phyloP scores from a whole-genome alignment of 2,329 filamentous ascomycete genomes.

The Coniochaeta sp. region DNA sequence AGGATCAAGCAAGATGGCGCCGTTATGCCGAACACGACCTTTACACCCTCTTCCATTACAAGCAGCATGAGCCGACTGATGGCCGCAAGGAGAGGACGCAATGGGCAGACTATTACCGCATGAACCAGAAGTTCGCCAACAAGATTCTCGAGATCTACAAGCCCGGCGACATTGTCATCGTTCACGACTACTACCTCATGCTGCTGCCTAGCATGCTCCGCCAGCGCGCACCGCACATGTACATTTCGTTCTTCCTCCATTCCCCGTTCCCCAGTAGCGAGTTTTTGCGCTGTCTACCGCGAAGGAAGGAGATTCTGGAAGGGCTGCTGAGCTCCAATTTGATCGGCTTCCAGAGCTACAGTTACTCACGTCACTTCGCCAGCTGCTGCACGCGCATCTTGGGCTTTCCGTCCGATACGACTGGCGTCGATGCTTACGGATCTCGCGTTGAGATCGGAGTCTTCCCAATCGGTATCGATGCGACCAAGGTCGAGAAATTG shows the following conservation, averaged over 20 bases:
- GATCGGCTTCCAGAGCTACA: slow-evolving; percentile 91
- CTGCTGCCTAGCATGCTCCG: slow-evolving; percentile 82
- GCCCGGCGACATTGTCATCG: slow-evolving; percentile 83
- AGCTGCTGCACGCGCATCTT: slow-evolving; percentile 89
- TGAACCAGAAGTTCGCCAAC: slow-evolving; percentile 90
- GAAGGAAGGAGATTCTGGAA: slow-evolving; percentile 83
- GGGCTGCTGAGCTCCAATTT: slow-evolving; percentile 88
- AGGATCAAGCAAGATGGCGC: slow-evolving; percentile 80
- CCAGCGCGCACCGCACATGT: slow-evolving; percentile 78
- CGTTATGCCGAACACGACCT: slow-evolving; percentile 86
- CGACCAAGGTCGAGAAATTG: slow-evolving; percentile 64
- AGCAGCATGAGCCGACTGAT: slow-evolving; percentile 84
- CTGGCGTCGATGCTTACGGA: slow-evolving; percentile 83
- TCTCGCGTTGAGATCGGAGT: slow-evolving; percentile 85
- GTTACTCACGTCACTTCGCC: slow-evolving; percentile 89
- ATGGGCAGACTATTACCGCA: slow-evolving; percentile 87
- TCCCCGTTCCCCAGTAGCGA: slow-evolving; percentile 94
- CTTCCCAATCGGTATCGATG: slow-evolving; percentile 92
- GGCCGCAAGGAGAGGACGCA: slow-evolving; percentile 72
- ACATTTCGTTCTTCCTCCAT: slow-evolving; percentile 92
- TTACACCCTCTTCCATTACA: slow-evolving; percentile 93
- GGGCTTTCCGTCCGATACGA: slow-evolving; percentile 79
- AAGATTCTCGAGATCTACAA: slow-evolving; percentile 83
- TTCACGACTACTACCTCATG: slow-evolving; percentile 93
- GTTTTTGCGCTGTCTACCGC: slow-evolving; percentile 81